Base-by-base conservation (phyloP, 176 grass and related monocot genomes). In the Melocanna baccifera region DNA sequence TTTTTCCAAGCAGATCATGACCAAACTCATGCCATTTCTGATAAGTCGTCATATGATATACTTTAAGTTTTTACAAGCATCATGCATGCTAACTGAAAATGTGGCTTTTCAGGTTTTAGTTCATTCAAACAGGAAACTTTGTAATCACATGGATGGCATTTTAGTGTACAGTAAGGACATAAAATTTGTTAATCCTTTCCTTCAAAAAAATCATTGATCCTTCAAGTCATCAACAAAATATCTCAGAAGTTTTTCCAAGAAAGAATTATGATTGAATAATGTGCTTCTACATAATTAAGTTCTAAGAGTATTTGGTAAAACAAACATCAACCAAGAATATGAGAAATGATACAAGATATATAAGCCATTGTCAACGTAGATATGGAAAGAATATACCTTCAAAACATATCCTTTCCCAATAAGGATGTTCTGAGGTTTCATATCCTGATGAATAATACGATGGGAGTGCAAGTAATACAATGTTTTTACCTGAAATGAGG, bases 401-500 rank as follows among this genome's bases (percentile, higher is more conserved):
- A 98, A 89, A 90, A 95, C 78, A 85, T 91, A 95, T 75, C 93
- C 93, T 82, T 94, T 90, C 30, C 96, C 92, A 25, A 95, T 98
- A 87, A 95, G 93, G 47, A 98, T 98, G 79, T 98, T 98, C 86
- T 98, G 91, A 50, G 93, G 96, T 83, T 98, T 98, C 96, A 95
- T 98, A 86, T 95, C 96, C 51, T 91, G 85, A 78, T 98, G 96
- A 51, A 98, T 95, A 61, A 98, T 98, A 18, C 91, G 80, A 87
- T 95, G 93, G 32, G 96, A 93, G 67, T 98, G 96, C 85, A 98
- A 95, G 86, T 95, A 98, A 77, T 95, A 71, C 62, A 95, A 76
- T 25, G 93, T 91, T 90, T 95, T 98, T n/a, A 95, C 96, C 93
- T 95, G 67, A 64, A 90, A 88, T 4, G 30, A 77, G 9, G 30